Evolutionary conservation across 2,329 filamentous ascomycete species (phyloP), one percentile per base, ranked within the genome.

Genomic region (Talaromyces sp.): DNA sequence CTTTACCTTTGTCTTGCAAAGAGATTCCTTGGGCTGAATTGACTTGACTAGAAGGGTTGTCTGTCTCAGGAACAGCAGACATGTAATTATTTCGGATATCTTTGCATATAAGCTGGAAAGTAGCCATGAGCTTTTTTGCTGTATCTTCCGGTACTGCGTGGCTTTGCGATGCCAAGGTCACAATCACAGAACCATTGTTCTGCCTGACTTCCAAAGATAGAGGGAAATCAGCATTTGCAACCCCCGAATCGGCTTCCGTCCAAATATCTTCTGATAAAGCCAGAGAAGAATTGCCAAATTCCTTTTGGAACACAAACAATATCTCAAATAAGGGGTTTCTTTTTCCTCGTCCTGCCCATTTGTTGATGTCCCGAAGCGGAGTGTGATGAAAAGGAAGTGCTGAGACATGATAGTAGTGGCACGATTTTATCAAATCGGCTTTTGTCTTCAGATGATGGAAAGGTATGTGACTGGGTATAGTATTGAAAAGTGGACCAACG

Each of bases 401-500:
- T 0, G 84, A 80, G 1, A 87, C 84, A 72, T 91, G 92, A 73
- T 90, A 92, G 0, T 86, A 78, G 70, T 97, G 92, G 67, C 90
- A 91, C 60, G 81, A 78, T 17, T 78, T 81, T 25, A 92, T 80
- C 1, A 92, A 75, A 0, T 85, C 82, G 0, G 78, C 73, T 87
- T 90, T 92, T 0, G 82, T 86, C 4, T 83, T 79, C 0, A 76
- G 72, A 0, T 74, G 68, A 7, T 77, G 67, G 15, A 84, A 69
- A 6, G 79, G 73, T 39, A 87, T 77, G 63, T 86, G 83, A 73
- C 90, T 92, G 0, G 93, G 92, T 1, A 97, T 80, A 0, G 93
- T 97, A 73, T 97, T 97, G 83, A 97, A 96, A 22, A 97, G 79
- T 0, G 94, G 93, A 0, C 93, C 94, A 49, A 95, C 85, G 0